Evolutionary conservation across 305 asterid species (phyloP).

Genomic region (Salvia sclarea): DNA sequence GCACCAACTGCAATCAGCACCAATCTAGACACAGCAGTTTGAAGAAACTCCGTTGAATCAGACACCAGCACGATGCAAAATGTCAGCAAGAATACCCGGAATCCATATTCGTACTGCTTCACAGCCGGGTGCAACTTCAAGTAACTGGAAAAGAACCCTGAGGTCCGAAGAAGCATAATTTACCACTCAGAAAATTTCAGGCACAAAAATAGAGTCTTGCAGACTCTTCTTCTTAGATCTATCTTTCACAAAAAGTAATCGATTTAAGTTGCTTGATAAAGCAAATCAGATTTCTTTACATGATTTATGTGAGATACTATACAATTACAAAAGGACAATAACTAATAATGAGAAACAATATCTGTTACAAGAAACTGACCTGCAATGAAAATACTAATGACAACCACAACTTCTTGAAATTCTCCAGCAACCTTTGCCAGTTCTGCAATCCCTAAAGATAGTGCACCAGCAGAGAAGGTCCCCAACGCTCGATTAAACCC

Average conservation of each 20-base stretch:
- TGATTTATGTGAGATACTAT: not conserved
- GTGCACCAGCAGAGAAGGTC: slow-evolving; percentile 88
- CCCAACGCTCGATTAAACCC: slow-evolving; percentile 95
- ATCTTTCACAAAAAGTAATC: not conserved
- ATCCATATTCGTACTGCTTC: slow-evolving; percentile 96
- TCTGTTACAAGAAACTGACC: slow-evolving; percentile 40
- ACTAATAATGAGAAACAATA: not conserved
- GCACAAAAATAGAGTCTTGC: not conserved
- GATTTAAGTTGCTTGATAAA: not conserved
- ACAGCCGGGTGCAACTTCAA: slow-evolving; percentile 75
- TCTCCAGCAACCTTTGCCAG: slow-evolving; percentile 59
- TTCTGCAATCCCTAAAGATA: slow-evolving; percentile 76
- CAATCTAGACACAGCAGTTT: slow-evolving; percentile 80
- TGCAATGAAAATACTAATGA: slow-evolving; percentile 74
- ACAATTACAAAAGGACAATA: not conserved
- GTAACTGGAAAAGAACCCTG: slow-evolving; percentile 60
- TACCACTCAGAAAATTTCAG: slow-evolving; percentile 4
- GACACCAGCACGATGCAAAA: slow-evolving; percentile 84
- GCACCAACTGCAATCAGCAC: slow-evolving; percentile 86
- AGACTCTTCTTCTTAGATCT: not conserved
- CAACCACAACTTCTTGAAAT: slow-evolving; percentile 61
- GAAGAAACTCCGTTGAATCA: slow-evolving; percentile 55
- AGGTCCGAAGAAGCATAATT: slow-evolving; percentile 8
- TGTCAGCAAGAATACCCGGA: slow-evolving; percentile 87
- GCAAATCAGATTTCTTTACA: not conserved